Evolutionary conservation across 2,329 filamentous ascomycete species (phyloP).

Genomic region (Sclerotinia trifoliorum): DNA sequence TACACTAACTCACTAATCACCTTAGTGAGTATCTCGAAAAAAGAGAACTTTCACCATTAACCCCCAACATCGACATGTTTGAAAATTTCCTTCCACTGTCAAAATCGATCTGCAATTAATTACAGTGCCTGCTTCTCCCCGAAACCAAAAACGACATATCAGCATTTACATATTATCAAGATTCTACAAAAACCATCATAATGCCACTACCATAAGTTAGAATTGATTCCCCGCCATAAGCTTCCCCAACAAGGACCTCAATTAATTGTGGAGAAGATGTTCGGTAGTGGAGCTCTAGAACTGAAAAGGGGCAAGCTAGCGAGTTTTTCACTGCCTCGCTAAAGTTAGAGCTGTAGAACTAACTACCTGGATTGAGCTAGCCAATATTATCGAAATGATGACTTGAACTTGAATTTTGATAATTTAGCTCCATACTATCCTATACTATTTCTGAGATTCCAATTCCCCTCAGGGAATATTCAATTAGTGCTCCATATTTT

Average conservation of each 20-base stretch:
- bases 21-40: neutral
- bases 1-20: neutral
- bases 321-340: neutral
- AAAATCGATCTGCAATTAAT: neutral
- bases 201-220: rapidly evolving
- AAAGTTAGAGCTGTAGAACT: neutral
- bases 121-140: neutral
- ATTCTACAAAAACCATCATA: too few species aligned
- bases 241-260: neutral
- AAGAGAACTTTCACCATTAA: neutral
- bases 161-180: neutral
- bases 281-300: neutral
- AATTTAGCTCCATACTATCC: rapidly evolving
- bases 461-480: neutral
- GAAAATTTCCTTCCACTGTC: neutral
- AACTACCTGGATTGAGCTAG: too few species aligned
- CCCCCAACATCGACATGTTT: too few species aligned
- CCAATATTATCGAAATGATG: rapidly evolving
- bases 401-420: neutral
- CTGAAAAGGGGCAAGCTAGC: slow-evolving; percentile 6
- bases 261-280: neutral
- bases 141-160: neutral
- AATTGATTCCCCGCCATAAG: rapidly evolving
- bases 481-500: neutral
- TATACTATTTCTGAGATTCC: neutral